Conservation (phyloP, 2,329 filamentous ascomycete species). For the Zalaria sp. region DNA sequence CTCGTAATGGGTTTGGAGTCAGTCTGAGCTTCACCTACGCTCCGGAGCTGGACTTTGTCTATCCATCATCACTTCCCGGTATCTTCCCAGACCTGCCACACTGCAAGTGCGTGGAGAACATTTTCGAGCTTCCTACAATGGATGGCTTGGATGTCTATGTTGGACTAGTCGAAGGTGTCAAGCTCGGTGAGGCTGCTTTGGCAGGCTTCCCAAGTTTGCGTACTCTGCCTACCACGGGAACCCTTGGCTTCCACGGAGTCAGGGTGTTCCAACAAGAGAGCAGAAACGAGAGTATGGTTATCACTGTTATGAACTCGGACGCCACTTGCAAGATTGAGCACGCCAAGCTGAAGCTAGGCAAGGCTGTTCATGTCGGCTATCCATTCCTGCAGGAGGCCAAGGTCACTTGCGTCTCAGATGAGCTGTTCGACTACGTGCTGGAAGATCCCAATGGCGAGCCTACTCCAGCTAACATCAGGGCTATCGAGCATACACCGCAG, state of each 20-base stretch:
- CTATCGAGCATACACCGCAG: constrained; percentile 55
- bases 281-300: constrained; percentile 88
- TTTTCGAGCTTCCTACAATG: constrained; percentile 85
- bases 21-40: constrained; percentile 87
- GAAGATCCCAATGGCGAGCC: constrained; percentile 34
- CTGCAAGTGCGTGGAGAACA: constrained; percentile 89
- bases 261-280: constrained; percentile 94
- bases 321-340: constrained; percentile 53
- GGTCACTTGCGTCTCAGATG: constrained; percentile 77
- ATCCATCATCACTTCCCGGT: constrained; percentile 75
- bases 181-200: constrained; percentile 68
- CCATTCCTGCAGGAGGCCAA: constrained; percentile 92
- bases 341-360: constrained; percentile 67
- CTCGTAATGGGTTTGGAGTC: constrained; percentile 80
- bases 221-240: constrained; percentile 69
- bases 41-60: constrained; percentile 60
- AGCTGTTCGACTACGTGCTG: constrained; percentile 77
- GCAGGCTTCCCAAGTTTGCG: constrained; percentile 89
- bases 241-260: constrained; percentile 75
- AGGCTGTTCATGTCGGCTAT: constrained; percentile 82
- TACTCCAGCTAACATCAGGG: constrained; percentile 38
- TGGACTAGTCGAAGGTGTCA: constrained; percentile 70
- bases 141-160: constrained; percentile 78
- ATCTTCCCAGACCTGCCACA: constrained; percentile 78
- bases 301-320: constrained; percentile 68